phyloP scores from a whole-genome alignment of 768 basidiomycete species.

The Melanogaster broomeanus region DNA sequence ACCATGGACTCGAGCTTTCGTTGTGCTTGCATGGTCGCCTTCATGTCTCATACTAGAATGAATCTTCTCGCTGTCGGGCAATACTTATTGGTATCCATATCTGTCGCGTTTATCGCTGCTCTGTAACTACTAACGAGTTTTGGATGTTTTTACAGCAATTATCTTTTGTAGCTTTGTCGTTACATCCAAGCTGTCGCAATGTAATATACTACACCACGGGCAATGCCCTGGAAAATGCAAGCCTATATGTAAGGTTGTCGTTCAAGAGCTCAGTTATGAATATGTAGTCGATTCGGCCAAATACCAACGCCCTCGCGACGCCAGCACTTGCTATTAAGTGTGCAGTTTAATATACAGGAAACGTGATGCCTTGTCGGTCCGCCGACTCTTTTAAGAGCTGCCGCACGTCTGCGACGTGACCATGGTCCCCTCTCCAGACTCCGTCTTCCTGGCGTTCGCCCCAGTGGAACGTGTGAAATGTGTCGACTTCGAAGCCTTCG shows the following conservation, averaged over 20 bases:
- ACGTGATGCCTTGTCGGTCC: conserved; percentile 32
- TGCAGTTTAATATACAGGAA: conserved; percentile 18
- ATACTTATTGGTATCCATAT: conserved; percentile 9
- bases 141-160: neutral
- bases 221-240: no score
- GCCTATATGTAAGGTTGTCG: no score
- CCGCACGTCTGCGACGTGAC: conserved; percentile 39
- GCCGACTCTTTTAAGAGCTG: conserved; percentile 41
- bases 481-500: conserved; percentile 49
- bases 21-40: conserved; percentile 27
- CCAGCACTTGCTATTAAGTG: no score
- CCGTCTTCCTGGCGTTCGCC: conserved; percentile 38
- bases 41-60: conserved; percentile 24
- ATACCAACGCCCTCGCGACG: no score
- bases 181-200: neutral
- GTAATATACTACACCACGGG: no score
- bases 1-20: conserved; percentile 24
- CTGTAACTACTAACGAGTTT: neutral
- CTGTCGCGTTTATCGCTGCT: neutral
- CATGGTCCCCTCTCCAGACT: conserved; percentile 35
- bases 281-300: no score
- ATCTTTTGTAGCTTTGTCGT: neutral
- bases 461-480: conserved; percentile 55
- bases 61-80: neutral
- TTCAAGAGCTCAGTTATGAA: no score